Evolutionary conservation across 2,329 filamentous ascomycete species (phyloP), one percentile per base, ranked within the genome.

Genomic region (Hypoxylon sp.): DNA sequence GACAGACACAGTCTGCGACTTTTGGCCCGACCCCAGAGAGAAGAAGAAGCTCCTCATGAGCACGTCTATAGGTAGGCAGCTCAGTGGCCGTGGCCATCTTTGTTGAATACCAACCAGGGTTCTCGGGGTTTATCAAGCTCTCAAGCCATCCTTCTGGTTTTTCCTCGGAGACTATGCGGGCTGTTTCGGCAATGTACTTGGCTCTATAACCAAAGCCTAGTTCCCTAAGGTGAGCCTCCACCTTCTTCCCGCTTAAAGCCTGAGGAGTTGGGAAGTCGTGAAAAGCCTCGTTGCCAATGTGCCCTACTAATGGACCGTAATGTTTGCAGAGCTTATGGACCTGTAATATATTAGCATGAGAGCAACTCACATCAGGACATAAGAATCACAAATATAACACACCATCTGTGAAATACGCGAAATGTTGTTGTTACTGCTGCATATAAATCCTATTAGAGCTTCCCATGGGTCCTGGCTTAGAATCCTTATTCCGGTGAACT

Each of bases 401-500:
- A 92, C 94, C 96, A 99, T 99, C 80, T 97, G 93, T 4, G 93
- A 95, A 78, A 99, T 99, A 42, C 96, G 89, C 1, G 91, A 87
- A 67, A 99, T 99, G 78, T 99, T 98, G 82, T 99, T 99, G 81
- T 99, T 99, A 81, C 94, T 97, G 81, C 94, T 98, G 85, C 96
- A 99, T 71, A 99, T 99, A 80, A 99, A 99, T 63, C 92, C 91
- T 24, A 99, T 85, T 22, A 99, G 84, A 0, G 96, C 90, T 80
- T 99, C 96, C 96, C 97, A 99, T 0, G 95, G 91, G 83, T 98
- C 94, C 82, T 99, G 96, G 74, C 91, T 93, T 48, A 99, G 83
- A 72, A 99, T 98, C 22, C 96, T 90, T 62, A 99, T 92, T 11
- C 97, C 96, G 0, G 91, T 91, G 78, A 99, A 99, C 62, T 91